Evolutionary conservation across 2,329 filamentous ascomycete genomes (phyloP), one percentile per base, ranked within the genome.

Genomic region (Magnaporthiopsis rhizophila): DNA sequence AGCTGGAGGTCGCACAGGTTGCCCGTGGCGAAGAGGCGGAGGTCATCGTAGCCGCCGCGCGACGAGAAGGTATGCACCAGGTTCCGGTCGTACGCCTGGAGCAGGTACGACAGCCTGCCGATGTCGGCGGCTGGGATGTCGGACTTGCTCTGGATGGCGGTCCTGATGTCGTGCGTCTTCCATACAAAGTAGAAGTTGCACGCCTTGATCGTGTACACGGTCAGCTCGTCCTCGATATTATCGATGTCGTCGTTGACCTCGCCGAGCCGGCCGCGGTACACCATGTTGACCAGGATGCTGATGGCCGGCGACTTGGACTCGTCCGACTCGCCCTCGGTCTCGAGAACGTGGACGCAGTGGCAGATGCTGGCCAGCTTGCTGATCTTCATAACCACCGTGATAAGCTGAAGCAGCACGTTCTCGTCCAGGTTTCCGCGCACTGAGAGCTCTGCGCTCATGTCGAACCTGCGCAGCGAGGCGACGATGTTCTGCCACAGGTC

Each of bases 181-280:
- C 95, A 99, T 86, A 96, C 91, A 73, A 97, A 96, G 77, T 97
- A 98, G 76, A 96, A 92, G 60, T 92, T 83, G 62, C 89, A 82
- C 2, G 88, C 83, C 68, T 90, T 89, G 71, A 96, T 89, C 36
- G 92, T 89, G 69, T 88, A 89, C 2, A 86, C 81, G 8, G 92
- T 87, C 58, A 95, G 81, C 68, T 91, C 87, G 69, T 95, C 90
- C 74, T 98, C 94, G 15, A 91, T 79, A 58, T 87, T 87, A 67
- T 92, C 89, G 32, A 88, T 82, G 18, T 89, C 88, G 58, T 88
- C 85, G 64, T 92, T 86, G 3, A 87, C 79, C 64, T 89, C 86
- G 63, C 85, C 82, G 59, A 88, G 86, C 62, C 88, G 82, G 62
- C 91, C 94, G 60, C 93, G 89, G 68, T 88, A 83, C 15, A 93